Conservation (phyloP, 169 alveolate genomes). For the Theileria equi region DNA sequence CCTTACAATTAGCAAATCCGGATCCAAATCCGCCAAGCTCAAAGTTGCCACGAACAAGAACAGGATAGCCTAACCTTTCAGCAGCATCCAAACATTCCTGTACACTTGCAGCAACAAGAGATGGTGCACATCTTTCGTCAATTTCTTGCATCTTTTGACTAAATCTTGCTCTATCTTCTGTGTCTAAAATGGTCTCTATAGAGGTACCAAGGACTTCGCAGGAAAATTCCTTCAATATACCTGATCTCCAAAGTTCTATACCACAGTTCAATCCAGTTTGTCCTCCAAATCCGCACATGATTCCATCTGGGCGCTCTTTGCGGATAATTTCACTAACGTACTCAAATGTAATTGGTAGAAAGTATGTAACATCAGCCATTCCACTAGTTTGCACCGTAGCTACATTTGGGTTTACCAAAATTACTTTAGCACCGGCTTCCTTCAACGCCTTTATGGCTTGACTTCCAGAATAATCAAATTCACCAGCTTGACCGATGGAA, state of each 20-base stretch:
- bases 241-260: constrained; percentile 72
- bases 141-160: constrained; percentile 77
- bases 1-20: constrained; percentile 80
- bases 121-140: constrained; percentile 82
- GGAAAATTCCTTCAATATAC: constrained; percentile 72
- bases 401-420: constrained; percentile 85
- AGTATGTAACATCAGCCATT: constrained; percentile 78
- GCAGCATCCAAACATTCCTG: constrained; percentile 78
- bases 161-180: constrained; percentile 84
- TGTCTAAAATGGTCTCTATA: constrained; percentile 76
- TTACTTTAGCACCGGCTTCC: constrained; percentile 80
- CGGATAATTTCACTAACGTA: constrained; percentile 78
- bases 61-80: constrained; percentile 81
- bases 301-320: constrained; percentile 84
- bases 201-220: constrained; percentile 74
- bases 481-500: constrained; percentile 89
- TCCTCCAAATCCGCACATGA: constrained; percentile 86
- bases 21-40: constrained; percentile 80
- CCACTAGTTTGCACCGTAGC: constrained; percentile 89
- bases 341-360: constrained; percentile 83
- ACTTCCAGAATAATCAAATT: constrained; percentile 86
- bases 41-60: constrained; percentile 83
- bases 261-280: constrained; percentile 89
- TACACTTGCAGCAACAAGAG: constrained; percentile 68
- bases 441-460: constrained; percentile 86